Evolutionary conservation across 352 stramenopile species (phyloP), one percentile per base, ranked within the genome.

Genomic region (Pythium graminicola): DNA sequence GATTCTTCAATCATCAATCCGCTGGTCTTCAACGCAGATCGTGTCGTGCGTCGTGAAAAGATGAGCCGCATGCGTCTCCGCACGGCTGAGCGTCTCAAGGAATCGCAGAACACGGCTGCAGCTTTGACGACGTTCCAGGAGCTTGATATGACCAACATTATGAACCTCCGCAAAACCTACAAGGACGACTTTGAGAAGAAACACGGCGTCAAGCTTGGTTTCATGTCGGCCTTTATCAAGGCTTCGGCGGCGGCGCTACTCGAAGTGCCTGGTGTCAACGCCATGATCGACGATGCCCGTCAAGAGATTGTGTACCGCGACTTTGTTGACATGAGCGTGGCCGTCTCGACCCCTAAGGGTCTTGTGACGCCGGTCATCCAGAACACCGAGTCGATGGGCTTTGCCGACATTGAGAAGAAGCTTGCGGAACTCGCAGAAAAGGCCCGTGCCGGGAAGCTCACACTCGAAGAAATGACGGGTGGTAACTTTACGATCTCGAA

Each of bases 61-160:
- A 99, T 99, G 95, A 98, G 85, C 62, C 91, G 95, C 50, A 99
- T 99, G 95, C 91, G 97, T 47, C 76, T 98, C 65, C 93, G 94
- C 46, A 98, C 98, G 50, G 96, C 97, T 19, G 75, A 96, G 54
- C 86, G 97, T 26, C 80, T 99, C 27, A 99, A 99, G 72, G 95
- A 98, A 62, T 96, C 95, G 45, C 96, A 99, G 79, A 99, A 99
- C 76, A 98, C 91, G 23, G 89, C 91, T 16, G 97, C 97, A 29
- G 98, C 97, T 71, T 76, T 99, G 6, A 99, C 97, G 29, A 99
- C 97, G 50, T 99, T 99, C 83, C 96, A 99, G 73, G 97, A 99
- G 62, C 76, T 97, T 16, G 96, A 99, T 71, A 99, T 99, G 97
- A 89, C 86, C 19, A 96, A 95, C 48, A 81, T 99, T 24, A 98